phyloP scores from a whole-genome alignment of 2,329 filamentous ascomycete genomes.

The Sarocladiaceae sp. region DNA sequence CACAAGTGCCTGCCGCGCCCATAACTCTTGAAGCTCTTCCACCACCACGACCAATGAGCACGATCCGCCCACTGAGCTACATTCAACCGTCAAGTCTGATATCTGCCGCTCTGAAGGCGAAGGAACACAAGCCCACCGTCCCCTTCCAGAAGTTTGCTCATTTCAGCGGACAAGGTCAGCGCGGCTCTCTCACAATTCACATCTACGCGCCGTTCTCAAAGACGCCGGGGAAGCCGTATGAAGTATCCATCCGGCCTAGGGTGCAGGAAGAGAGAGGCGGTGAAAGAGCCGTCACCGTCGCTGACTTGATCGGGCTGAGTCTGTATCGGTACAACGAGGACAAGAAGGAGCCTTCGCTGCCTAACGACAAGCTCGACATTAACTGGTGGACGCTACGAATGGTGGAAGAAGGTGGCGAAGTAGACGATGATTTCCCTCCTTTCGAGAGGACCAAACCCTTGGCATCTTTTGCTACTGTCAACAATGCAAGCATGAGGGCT shows the following conservation, averaged over 20 bases:
- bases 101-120: conserved; percentile 66
- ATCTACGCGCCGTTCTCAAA: conserved; percentile 71
- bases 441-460: conserved; percentile 68
- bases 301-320: conserved; percentile 74
- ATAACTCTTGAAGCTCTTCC: conserved; percentile 60
- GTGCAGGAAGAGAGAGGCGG: conserved; percentile 60
- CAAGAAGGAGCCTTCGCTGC: conserved; percentile 61
- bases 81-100: conserved; percentile 64
- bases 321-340: conserved; percentile 75
- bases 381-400: conserved; percentile 80
- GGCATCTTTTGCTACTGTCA: conserved; percentile 74
- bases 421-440: conserved; percentile 79
- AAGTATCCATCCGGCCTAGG: conserved; percentile 64
- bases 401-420: conserved; percentile 77
- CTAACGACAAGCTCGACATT: conserved; percentile 62
- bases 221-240: conserved; percentile 57
- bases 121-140: conserved; percentile 60
- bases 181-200: conserved; percentile 67
- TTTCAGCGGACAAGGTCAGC: conserved; percentile 70
- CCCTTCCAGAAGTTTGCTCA: conserved; percentile 73
- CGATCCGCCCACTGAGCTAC: conserved; percentile 59
- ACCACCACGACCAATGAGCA: conserved; percentile 61
- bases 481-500: conserved; percentile 69
- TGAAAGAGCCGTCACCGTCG: conserved; percentile 61
- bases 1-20: conserved; percentile 48